Evolutionary conservation across 371 early-diverging fungal species (phyloP).

Genomic region (Coemansia sp.): DNA sequence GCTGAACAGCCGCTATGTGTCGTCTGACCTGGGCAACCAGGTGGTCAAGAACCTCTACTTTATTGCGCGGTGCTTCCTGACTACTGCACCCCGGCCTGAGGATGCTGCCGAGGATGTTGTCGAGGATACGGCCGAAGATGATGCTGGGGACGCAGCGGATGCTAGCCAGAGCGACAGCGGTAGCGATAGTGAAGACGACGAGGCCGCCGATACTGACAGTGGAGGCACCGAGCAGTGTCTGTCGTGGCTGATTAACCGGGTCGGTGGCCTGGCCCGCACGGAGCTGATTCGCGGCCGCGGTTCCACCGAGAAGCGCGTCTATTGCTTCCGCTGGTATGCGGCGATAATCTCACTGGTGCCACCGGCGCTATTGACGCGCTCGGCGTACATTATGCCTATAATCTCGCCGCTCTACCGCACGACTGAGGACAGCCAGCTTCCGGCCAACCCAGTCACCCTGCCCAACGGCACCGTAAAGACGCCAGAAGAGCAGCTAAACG

Average conservation of each 20-base stretch:
- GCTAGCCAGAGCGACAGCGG: slow-evolving; percentile 44
- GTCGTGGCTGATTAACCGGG: slow-evolving; percentile 45
- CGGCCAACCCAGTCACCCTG: slow-evolving; percentile 4
- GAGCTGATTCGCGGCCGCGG: slow-evolving; percentile 47
- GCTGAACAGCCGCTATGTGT: slow-evolving; percentile 66
- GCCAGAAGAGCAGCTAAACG: slow-evolving; percentile 63
- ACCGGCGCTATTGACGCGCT: slow-evolving; percentile 55
- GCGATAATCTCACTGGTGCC: slow-evolving; percentile 72
- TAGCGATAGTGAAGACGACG: slow-evolving; percentile 47
- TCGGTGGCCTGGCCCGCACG: slow-evolving; percentile 40
- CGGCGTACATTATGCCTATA: slow-evolving; percentile 66
- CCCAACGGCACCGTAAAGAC: slow-evolving; percentile 14
- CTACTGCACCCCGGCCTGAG: slow-evolving; percentile 35
- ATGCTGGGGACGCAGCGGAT: slow-evolving; percentile 20
- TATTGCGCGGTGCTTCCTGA: slow-evolving; percentile 72
- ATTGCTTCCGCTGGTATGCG: slow-evolving; percentile 89
- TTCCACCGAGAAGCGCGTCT: slow-evolving; percentile 58
- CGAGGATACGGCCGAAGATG: slow-evolving; percentile 18
- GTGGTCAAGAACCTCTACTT: slow-evolving; percentile 92
- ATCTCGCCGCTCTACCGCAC: slow-evolving; percentile 80
- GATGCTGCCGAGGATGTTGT: slow-evolving; percentile 15
- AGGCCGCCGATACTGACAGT: slow-evolving; percentile 39
- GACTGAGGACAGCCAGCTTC: slow-evolving; percentile 59
- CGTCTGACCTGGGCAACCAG: slow-evolving; percentile 82
- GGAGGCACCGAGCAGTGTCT: slow-evolving; percentile 29